These are phyloP conservation scores for Endocarpon pusillum DNA, from an alignment of 495 filamentous ascomycete species.

Conservation along the genomic window DNA sequence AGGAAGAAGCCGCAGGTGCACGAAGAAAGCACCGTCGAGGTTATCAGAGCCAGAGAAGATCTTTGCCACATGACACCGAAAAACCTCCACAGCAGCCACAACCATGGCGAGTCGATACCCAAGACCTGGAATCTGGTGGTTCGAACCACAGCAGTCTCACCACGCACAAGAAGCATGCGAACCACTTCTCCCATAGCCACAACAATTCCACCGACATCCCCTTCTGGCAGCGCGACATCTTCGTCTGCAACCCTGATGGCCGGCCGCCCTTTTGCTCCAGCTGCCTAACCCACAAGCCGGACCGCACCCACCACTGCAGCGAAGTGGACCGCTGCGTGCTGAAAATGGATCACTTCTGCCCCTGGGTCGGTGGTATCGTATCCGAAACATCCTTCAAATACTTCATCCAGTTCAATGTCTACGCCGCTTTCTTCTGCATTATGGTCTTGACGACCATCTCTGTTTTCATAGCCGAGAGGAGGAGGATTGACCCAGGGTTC, in stretches of 20 bases:
- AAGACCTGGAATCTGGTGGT: neutral
- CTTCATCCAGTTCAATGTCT: slow-evolving; percentile 71
- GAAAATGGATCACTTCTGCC: slow-evolving; percentile 92
- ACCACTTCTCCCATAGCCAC: no score
- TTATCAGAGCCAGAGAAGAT: no score
- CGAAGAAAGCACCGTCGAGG: neutral
- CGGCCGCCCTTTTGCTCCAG: slow-evolving; percentile 62
- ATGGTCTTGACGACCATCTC: slow-evolving; percentile 44
- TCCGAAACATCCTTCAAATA: slow-evolving; percentile 77
- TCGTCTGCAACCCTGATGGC: slow-evolving; percentile 65
- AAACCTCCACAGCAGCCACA: no score
- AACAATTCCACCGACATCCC: no score
- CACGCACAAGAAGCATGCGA: no score
- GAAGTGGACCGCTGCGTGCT: slow-evolving; percentile 63
- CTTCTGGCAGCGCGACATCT: slow-evolving; percentile 44
- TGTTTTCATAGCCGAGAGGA: slow-evolving; percentile 32
- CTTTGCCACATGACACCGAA: neutral
- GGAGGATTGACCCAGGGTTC: slow-evolving; percentile 7
- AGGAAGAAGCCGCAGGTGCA: slow-evolving; percentile 4
- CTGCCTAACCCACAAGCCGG: slow-evolving; percentile 71
- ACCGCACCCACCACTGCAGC: slow-evolving; percentile 70
- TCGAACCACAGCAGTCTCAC: neutral
- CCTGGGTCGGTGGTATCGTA: slow-evolving; percentile 83
- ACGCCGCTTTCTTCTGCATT: slow-evolving; percentile 47
- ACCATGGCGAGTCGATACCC: no score